phyloP scores from a whole-genome alignment of 208 protist species.

The Herpetomonas muscarum region DNA sequence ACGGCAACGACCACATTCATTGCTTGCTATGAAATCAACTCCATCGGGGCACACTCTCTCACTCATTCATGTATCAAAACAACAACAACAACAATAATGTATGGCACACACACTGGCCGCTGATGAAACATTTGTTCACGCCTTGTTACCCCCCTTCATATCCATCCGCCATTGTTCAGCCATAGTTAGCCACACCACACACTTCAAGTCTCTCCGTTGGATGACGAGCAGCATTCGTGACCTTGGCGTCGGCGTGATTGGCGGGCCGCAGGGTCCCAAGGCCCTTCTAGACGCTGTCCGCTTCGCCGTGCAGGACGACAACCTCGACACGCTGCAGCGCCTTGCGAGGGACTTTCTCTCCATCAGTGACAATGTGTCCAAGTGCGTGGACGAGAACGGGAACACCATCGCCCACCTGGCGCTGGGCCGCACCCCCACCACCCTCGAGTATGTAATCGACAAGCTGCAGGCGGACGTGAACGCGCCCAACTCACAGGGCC shows the following conservation, averaged over 20 bases:
- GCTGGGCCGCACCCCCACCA: constrained; percentile 57
- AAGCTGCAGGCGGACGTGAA: constrained; percentile 71
- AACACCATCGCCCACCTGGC: constrained; percentile 85
- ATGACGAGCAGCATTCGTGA: background rate
- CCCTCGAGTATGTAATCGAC: constrained; percentile 65
- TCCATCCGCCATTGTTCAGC: no score
- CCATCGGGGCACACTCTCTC: no score
- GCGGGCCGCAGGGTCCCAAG: constrained; percentile 81
- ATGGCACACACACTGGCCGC: no score
- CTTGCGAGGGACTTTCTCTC: constrained; percentile 71
- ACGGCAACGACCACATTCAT: no score
- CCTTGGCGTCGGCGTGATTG: constrained; percentile 50
- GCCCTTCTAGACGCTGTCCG: constrained; percentile 80
- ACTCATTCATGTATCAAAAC: no score
- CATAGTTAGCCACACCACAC: no score
- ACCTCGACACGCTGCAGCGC: constrained; percentile 64
- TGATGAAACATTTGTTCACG: no score
- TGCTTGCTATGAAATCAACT: no score
- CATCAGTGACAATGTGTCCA: constrained; percentile 73
- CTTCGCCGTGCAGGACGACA: constrained; percentile 49
- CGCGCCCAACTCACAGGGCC: constrained; percentile 73
- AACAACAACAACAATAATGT: no score
- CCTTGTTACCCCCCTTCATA: no score
- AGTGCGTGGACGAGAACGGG: constrained; percentile 83
- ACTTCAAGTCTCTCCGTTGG: no score